Conservation (phyloP, 177 flowering plant genomes). For the Tripterygium wilfordii region DNA sequence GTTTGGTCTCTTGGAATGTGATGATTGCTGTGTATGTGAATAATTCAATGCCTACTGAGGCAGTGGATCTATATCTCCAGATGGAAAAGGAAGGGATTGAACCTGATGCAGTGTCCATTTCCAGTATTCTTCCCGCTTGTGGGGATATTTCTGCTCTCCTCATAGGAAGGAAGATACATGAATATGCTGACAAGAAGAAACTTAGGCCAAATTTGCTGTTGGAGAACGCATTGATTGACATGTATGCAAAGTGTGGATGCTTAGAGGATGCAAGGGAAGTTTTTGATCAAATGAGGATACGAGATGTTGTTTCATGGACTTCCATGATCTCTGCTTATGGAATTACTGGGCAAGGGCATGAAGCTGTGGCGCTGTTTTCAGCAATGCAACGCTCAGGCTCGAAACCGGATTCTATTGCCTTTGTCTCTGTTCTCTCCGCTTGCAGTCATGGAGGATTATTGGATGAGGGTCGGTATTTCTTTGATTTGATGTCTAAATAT, state of each 20-base stretch:
- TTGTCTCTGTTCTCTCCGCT: constrained; percentile 61
- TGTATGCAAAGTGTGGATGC: constrained; percentile 73
- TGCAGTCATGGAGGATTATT: constrained; percentile 64
- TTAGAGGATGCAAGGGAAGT: constrained; percentile 43
- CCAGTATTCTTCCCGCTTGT: constrained; percentile 70
- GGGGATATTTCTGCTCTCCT: constrained; percentile 55
- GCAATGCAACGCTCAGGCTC: constrained; percentile 43
- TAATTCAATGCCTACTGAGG: constrained; percentile 46
- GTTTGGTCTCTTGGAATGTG: constrained; percentile 55
- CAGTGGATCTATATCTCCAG: constrained; percentile 33
- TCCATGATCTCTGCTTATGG: constrained; percentile 60
- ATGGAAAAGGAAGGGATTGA: constrained; percentile 42
- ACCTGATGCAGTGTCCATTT: constrained; percentile 47
- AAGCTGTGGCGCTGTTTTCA: constrained; percentile 40
- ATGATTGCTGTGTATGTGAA: constrained; percentile 56
- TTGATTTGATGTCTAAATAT: constrained; percentile 39
- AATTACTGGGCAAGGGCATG: constrained; percentile 43
- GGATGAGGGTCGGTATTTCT: constrained; percentile 38
- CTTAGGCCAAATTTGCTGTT: constrained; percentile 43
- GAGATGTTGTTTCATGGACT: constrained; percentile 69
- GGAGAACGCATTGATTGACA: constrained; percentile 65
- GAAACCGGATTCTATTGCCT: constrained; percentile 55
- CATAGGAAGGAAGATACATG: constrained; percentile 46
- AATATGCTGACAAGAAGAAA: constrained; percentile 35
- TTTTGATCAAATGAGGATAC: constrained; percentile 36